These are phyloP conservation scores for Boechera retrofracta DNA, from an alignment of 345 rosid species.

Conservation along the genomic window DNA sequence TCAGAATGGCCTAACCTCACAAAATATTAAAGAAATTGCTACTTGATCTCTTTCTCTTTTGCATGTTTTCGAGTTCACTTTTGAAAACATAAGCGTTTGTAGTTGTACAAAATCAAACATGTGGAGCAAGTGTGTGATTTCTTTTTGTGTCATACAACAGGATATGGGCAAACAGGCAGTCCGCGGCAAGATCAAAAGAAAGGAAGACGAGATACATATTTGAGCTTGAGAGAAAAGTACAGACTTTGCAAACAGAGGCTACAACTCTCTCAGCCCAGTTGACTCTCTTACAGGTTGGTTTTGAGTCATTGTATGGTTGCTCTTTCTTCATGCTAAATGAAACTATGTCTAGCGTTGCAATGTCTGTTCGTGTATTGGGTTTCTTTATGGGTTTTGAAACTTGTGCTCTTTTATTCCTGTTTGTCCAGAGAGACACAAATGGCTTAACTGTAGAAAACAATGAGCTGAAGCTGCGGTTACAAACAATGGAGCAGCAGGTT, in stretches of 20 bases:
- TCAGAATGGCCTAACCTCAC: background rate
- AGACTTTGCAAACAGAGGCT: constrained; percentile 88
- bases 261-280: constrained; percentile 90
- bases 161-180: constrained; percentile 98
- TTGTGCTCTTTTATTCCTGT: background rate
- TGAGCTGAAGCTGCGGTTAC: constrained; percentile 85
- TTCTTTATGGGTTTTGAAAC: background rate
- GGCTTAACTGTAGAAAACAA: constrained; percentile 82
- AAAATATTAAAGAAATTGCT: background rate
- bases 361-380: background rate
- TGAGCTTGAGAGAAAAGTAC: constrained; percentile 92
- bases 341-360: background rate
- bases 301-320: constrained; percentile 16
- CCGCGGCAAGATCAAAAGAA: constrained; percentile 97
- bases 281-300: constrained; percentile 82
- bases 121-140: constrained; percentile 1
- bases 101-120: background rate
- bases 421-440: constrained; percentile 78
- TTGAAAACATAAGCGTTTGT: background rate
- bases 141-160: constrained; percentile 45
- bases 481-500: constrained; percentile 88
- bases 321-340: constrained; percentile 3
- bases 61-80: background rate
- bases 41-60: background rate
- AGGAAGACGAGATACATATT: constrained; percentile 93